phyloP scores from a whole-genome alignment of 1,139 yeast genomes.

The Entelexis sorbosivorans region DNA sequence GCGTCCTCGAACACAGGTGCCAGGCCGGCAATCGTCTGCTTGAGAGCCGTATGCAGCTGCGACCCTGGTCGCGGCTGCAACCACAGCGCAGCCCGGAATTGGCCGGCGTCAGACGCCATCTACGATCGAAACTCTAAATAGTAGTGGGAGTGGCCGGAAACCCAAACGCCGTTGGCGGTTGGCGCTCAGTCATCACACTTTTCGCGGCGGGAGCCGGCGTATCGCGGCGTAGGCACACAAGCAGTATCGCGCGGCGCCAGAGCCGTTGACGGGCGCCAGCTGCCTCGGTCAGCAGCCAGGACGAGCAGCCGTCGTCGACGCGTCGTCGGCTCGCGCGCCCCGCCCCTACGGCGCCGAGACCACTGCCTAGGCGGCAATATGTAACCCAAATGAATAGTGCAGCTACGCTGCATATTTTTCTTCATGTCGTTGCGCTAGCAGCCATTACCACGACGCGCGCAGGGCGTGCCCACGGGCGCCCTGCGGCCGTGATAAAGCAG shows the following conservation, averaged over 20 bases:
- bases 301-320: no score
- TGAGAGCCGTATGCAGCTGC: constrained; percentile 46
- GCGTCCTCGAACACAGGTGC: constrained; percentile 63
- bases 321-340: no score
- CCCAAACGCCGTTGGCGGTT: background rate
- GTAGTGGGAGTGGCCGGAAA: background rate
- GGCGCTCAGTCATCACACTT: constrained; percentile 2
- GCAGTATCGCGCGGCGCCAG: background rate
- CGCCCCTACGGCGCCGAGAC: no score
- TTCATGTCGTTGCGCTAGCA: no score
- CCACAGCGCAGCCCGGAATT: constrained; percentile 47
- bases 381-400: no score
- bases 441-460: no score
- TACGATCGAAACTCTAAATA: background rate
- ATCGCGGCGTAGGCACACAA: background rate
- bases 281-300: no score
- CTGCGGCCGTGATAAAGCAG: no score
- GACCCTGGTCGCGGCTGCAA: constrained; percentile 54
- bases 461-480: no score
- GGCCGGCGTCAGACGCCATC: constrained; percentile 9
- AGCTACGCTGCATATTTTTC: no score
- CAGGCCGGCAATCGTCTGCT: constrained; percentile 52
- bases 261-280: no score
- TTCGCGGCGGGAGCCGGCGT: background rate
- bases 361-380: no score